Evolutionary conservation across 176 grass and related monocot genomes (phyloP), one percentile per base, ranked within the genome.

Genomic region (Zizania latifolia): DNA sequence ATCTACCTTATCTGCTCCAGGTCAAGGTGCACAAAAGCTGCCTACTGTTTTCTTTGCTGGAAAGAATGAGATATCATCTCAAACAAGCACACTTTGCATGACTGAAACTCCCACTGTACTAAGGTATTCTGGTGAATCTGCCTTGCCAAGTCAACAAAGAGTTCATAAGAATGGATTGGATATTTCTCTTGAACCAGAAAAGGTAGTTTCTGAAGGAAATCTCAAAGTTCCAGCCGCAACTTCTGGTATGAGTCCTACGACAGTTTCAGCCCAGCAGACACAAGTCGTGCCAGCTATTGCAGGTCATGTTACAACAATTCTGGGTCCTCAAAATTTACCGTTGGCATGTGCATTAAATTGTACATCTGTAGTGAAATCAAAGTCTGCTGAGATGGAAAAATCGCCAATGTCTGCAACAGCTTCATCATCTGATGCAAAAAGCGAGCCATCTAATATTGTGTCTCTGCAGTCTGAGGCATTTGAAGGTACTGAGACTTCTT

Each of bases 241-340:
- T 67, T 56, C 40, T 66, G 80, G 77, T 68, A n/a, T 3, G 6
- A 32, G 48, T 46, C 68, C 27, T 70, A 43, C 34, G 11, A 14
- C 10, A 28, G 24, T 77, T 77, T 65, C 81, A 83, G 68, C 60
- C 32, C 60, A 67, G 60, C 85, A 78, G 34, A 17, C 59, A 65
- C 74, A 61, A 15, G 29, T 19, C 35, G 51, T 2, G 45, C n/a
- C 70, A 73, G 32, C 51, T 67, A 83, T 36, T 53, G 28, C n/a
- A 71, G 31, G 39, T 58, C 66, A 62, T 87, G 67, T 16, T 40
- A 78, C 39, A 59, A 32, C 58, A 78, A 22, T 21, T 74, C 51
- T 28, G 53, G 40, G 53, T 65, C 53, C 80, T 68, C 64, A 71
- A 72, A 68, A 61, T 51, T 50, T 68, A 35, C 41, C 50, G 39